phyloP scores from a whole-genome alignment of 1,284 basidiomycete species.

The Porodaedalea pini region DNA sequence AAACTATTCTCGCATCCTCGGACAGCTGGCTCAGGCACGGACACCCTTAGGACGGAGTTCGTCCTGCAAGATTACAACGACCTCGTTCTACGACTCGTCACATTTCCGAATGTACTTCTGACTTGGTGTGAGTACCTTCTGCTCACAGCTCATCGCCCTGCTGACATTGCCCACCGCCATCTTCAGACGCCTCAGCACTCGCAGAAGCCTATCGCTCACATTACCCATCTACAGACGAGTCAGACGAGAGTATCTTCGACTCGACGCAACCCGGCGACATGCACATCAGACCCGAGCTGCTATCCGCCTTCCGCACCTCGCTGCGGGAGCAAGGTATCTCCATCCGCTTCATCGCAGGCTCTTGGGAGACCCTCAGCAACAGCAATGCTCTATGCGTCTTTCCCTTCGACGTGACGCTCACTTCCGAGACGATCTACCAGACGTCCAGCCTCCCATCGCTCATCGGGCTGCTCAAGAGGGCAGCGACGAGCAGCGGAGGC shows the following conservation, averaged over 20 bases:
- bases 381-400: slow-evolving; percentile 16
- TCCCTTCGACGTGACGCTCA: slow-evolving; percentile 72
- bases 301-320: slow-evolving; percentile 60
- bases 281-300: slow-evolving; percentile 58
- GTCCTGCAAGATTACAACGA: slow-evolving; percentile 94
- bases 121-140: slow-evolving; percentile 66
- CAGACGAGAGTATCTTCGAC: slow-evolving; percentile 29
- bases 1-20: slow-evolving; percentile 48
- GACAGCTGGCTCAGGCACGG: slow-evolving; percentile 5
- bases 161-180: background rate
- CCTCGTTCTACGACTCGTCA: slow-evolving; percentile 79
- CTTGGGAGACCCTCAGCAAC: slow-evolving; percentile 54
- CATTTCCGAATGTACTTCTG: slow-evolving; percentile 85
- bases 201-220: slow-evolving; percentile 37
- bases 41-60: slow-evolving; percentile 46
- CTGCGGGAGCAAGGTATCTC: slow-evolving; percentile 52
- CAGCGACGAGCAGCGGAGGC: background rate
- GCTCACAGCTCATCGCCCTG: background rate
- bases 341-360: slow-evolving; percentile 78
- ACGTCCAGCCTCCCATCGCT: slow-evolving; percentile 66
- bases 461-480: slow-evolving; percentile 41
- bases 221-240: slow-evolving; percentile 28
- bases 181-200: slow-evolving; percentile 48
- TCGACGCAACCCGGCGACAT: slow-evolving; percentile 47
- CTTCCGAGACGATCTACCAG: slow-evolving; percentile 92